Percentiles rank a stretch among this genome's conserved stretches.
phyloP scores from a whole-genome alignment of 805 yeast genomes.

The Kodamaea hsintzibuensis region DNA sequence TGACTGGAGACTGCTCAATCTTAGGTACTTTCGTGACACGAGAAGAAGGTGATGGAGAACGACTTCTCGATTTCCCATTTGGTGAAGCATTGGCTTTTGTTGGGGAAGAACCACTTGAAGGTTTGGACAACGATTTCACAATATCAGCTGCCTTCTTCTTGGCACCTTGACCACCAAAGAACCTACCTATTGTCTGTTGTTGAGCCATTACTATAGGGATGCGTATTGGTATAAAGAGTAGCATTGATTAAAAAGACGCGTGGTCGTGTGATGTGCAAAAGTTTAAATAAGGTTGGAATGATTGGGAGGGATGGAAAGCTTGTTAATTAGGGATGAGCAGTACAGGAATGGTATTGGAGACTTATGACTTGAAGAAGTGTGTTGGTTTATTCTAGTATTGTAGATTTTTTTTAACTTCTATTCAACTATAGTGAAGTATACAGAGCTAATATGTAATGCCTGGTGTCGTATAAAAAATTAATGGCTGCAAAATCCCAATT shows the following conservation, averaged over 20 bases:
- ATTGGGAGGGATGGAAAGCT: not conserved
- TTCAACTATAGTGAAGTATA: too few species aligned
- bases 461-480: too few species aligned
- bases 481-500: too few species aligned
- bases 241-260: not conserved
- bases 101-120: not conserved
- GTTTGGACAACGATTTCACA: constrained; percentile 1
- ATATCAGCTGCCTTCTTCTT: constrained; percentile 3
- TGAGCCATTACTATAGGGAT: constrained; percentile 14
- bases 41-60: not conserved
- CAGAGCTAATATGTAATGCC: too few species aligned
- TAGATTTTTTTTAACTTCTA: too few species aligned
- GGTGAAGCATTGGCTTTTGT: not conserved
- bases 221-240: not conserved
- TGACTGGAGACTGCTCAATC: not conserved
- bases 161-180: constrained; percentile 19
- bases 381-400: too few species aligned
- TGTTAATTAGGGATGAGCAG: too few species aligned
- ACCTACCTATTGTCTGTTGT: constrained; percentile 37
- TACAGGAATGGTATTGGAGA: too few species aligned
- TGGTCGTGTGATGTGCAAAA: not conserved
- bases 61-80: not conserved
- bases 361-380: too few species aligned
- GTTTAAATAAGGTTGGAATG: not conserved
- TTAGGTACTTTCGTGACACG: not conserved